phyloP scores from a whole-genome alignment of 2,329 filamentous ascomycete species.

The Zasmidium angulare region DNA sequence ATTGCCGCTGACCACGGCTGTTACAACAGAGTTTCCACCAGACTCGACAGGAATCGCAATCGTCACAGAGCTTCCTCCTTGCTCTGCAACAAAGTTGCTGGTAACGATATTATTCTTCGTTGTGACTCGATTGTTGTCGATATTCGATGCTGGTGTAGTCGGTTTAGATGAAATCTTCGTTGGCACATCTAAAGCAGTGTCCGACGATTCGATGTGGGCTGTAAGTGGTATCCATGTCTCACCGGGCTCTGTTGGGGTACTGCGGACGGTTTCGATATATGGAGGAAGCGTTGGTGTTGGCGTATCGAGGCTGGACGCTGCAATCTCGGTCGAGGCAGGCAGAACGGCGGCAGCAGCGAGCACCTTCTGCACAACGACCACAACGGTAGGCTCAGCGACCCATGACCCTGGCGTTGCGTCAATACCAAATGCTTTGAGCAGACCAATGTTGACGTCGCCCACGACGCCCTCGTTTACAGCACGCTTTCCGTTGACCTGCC shows the following conservation, averaged over 20 bases:
- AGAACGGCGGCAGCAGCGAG: conserved; percentile 30
- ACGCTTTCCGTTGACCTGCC: conserved; percentile 32
- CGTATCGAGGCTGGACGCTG: conserved; percentile 19
- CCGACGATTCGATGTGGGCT: conserved; percentile 27
- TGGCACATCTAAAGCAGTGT: conserved; percentile 21
- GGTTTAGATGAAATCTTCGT: conserved; percentile 5
- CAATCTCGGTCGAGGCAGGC: conserved; percentile 10
- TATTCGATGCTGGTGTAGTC: background rate
- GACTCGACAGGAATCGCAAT: conserved; percentile 18
- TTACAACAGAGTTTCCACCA: conserved; percentile 20
- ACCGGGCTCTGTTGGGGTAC: conserved; percentile 18
- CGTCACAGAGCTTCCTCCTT: conserved; percentile 21
- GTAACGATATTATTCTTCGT: background rate
- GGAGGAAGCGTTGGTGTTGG: conserved; percentile 27
- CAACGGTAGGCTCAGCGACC: conserved; percentile 42
- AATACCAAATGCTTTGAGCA: conserved; percentile 33
- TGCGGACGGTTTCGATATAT: conserved; percentile 14
- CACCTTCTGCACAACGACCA: conserved; percentile 43
- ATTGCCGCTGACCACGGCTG: conserved; percentile 18
- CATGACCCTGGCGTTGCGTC: conserved; percentile 36
- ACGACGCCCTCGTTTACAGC: conserved; percentile 30
- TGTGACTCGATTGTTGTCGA: background rate
- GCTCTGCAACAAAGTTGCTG: conserved; percentile 20
- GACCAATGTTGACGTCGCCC: conserved; percentile 33
- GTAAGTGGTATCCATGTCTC: conserved; percentile 20